Percentiles rank a stretch among this genome's conserved stretches.
Evolutionary conservation across 2,329 filamentous ascomycete genomes (phyloP).

Genomic region (Ascochyta rabiei): DNA sequence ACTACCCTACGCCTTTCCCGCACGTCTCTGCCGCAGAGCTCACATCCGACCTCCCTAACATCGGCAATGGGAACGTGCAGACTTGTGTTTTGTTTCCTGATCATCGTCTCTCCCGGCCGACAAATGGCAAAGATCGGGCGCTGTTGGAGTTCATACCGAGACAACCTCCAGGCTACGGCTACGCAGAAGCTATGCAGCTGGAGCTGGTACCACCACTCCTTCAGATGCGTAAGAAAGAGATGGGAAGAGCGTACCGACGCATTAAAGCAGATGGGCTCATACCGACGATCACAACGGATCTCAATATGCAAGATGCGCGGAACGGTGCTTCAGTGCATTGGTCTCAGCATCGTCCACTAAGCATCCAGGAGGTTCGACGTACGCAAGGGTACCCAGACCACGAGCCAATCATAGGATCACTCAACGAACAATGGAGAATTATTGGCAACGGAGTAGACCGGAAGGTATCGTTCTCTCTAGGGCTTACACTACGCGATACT

Average conservation of each 20-base stretch:
- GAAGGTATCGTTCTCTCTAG: conserved; percentile 69
- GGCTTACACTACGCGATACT: conserved; percentile 50
- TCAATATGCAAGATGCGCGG: conserved; percentile 60
- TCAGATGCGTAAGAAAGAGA: conserved; percentile 26
- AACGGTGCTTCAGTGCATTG: conserved; percentile 68
- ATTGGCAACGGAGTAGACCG: conserved; percentile 80
- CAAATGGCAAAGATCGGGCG: conserved; percentile 41
- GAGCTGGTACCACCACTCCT: conserved; percentile 41
- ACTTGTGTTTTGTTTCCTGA: conserved; percentile 71
- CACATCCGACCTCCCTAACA: conserved; percentile 64
- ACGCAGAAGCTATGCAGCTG: conserved; percentile 43
- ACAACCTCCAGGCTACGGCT: conserved; percentile 50
- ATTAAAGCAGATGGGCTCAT: conserved; percentile 61
- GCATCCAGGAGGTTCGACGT: conserved; percentile 69
- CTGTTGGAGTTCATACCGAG: conserved; percentile 66
- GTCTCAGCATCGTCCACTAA: conserved; percentile 65
- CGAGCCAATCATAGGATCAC: conserved; percentile 69
- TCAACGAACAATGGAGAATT: conserved; percentile 65
- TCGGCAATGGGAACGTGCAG: conserved; percentile 66
- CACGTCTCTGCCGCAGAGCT: conserved; percentile 62
- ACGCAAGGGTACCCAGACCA: conserved; percentile 74
- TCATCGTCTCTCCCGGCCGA: conserved; percentile 58
- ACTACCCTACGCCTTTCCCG: conserved; percentile 64
- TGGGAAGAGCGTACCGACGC: conserved; percentile 56
- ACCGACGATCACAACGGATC: conserved; percentile 66